Evolutionary conservation across 108 stramenopile species (phyloP).

Genomic region (Craspedostauros australis): DNA sequence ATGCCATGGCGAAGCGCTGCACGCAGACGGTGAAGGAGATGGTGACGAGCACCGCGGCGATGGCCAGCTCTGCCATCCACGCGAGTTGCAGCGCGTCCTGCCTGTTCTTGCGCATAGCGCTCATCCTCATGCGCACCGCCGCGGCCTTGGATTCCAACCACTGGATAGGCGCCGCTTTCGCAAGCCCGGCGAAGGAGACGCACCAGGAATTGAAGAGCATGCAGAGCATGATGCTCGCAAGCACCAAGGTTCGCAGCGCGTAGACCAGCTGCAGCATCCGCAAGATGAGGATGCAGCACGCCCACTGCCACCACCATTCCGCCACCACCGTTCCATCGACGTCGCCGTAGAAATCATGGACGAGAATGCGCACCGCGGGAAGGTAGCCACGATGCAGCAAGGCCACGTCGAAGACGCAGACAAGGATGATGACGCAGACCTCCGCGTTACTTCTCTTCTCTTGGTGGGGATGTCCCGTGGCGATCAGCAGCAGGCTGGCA

Average conservation of each 20-base stretch:
- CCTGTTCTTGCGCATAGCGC: background rate
- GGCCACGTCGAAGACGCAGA: too few relatives aligned
- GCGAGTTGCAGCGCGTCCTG: background rate
- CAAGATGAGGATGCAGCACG: too few relatives aligned
- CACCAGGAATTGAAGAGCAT: background rate
- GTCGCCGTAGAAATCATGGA: conserved; percentile 9
- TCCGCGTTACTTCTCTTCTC: too few relatives aligned
- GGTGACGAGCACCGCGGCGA: background rate
- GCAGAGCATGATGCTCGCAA: background rate
- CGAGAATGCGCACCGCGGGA: background rate
- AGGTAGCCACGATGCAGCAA: too few relatives aligned
- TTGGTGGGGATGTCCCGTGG: too few relatives aligned
- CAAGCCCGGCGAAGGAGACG: background rate
- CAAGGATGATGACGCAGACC: too few relatives aligned
- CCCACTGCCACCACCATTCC: conserved; percentile 7
- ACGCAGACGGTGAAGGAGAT: conserved; percentile 10
- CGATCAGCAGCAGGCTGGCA: too few relatives aligned
- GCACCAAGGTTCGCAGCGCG: background rate
- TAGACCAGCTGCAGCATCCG: too few relatives aligned
- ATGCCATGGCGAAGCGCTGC: background rate
- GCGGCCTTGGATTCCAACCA: too few relatives aligned
- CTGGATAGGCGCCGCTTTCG: too few relatives aligned
- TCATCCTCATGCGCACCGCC: background rate
- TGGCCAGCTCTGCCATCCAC: background rate
- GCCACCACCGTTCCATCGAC: conserved; percentile 16